Evolutionary conservation across 345 rosid species (phyloP), one percentile per base, ranked within the genome.

Genomic region (Linum tenue): DNA sequence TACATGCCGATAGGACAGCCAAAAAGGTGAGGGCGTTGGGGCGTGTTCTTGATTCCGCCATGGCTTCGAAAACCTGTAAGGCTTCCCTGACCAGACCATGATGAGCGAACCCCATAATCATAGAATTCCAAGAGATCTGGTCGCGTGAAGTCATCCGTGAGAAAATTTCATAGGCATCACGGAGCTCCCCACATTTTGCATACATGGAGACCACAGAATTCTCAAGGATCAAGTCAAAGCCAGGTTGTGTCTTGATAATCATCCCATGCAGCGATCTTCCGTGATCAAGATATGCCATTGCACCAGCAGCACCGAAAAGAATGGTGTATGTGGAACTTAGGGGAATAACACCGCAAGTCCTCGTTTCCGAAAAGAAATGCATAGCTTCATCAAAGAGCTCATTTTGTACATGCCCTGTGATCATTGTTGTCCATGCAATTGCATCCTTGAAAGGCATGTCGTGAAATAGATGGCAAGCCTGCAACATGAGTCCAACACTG

Each of bases 221-320:
- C 50, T 68, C 14, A 37, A 74, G 74, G 16, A 74, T 48, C 39
- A 71, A 39, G 62, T 82, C 64, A 5, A 53, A 37, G 15, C 39
- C 56, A 42, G 60, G 62, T 42, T 70, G 70, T 53, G 59, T 43
- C 58, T 62, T 72, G 37, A 43, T 12, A 31, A 69, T 69, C 10
- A 74, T 75, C 37, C 64, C 74, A 66, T 81, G 85, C 63, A 81
- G 65, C 44, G 76, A 82, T 73, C 44, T 55, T 5, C 85, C 85
- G 8, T 72, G 39, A 41, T 63, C 71, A 42, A 74, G 53, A 55
- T 79, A 77, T 17, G 81, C 87, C 38, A 85, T 80, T 70, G 80
- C 85, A 67, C 85, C 88, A 77, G 94, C 88, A 16, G 87, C 87
- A 41, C 89, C 87, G 66, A 83, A 75, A 38, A 85, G 83, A 73